Evolutionary conservation across 148 eudicot genomes (phyloP).

Genomic region (Arbutus unedo): DNA sequence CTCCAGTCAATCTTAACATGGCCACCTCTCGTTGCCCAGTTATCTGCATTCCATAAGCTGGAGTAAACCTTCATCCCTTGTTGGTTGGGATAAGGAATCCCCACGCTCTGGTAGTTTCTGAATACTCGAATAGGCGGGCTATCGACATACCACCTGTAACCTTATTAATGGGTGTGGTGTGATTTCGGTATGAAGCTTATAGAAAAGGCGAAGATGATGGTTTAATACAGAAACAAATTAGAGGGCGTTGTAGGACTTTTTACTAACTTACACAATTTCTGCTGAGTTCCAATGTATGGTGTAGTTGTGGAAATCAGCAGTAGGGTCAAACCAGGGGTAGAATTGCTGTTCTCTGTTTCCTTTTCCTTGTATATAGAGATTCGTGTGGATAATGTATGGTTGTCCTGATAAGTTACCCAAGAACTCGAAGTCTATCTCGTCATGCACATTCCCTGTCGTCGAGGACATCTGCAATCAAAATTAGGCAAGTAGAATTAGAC

Average conservation of each 20-base stretch:
- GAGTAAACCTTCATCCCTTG: conserved; percentile 50
- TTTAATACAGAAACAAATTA: neutral
- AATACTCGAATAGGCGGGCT: conserved; percentile 55
- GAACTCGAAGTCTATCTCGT: conserved; percentile 90
- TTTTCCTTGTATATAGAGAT: conserved; percentile 52
- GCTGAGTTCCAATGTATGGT: conserved; percentile 24
- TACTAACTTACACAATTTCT: conserved; percentile 19
- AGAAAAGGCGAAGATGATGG: neutral
- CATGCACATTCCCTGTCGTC: conserved; percentile 36
- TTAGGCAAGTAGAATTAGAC: neutral
- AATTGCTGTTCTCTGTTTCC: conserved; percentile 72
- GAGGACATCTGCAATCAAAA: conserved; percentile 49
- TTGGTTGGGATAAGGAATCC: conserved; percentile 47
- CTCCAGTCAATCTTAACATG: conserved; percentile 55
- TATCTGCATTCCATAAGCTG: conserved; percentile 70
- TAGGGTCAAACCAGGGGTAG: conserved; percentile 56
- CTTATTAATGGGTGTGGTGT: neutral
- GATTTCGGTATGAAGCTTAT: neutral
- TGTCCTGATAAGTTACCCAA: conserved; percentile 62
- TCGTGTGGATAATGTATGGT: conserved; percentile 72
- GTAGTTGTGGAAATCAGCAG: conserved; percentile 24
- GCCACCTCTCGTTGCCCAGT: conserved; percentile 76
- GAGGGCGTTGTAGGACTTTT: neutral
- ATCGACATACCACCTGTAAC: conserved; percentile 64
- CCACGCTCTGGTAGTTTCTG: conserved; percentile 48